Conservation (phyloP, 805 yeast genomes). For the Jamesozyma jinghongensis region DNA sequence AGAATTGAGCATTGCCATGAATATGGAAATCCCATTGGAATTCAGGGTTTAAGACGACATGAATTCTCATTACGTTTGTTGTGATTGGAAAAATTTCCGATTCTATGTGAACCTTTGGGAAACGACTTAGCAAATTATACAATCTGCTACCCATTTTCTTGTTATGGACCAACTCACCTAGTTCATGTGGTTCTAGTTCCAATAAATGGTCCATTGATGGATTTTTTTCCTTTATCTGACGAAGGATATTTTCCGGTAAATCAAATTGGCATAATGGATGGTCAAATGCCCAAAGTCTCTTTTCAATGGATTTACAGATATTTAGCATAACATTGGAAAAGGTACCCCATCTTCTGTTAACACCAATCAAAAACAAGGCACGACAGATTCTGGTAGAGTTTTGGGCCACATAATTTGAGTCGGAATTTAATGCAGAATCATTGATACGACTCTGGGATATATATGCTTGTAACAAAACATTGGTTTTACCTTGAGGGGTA, state of each 20-base stretch:
- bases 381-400: conserved; percentile 89
- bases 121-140: conserved; percentile 50
- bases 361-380: conserved; percentile 78
- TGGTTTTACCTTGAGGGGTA: conserved; percentile 77
- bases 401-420: conserved; percentile 89
- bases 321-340: conserved; percentile 66
- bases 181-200: conserved; percentile 62
- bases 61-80: conserved; percentile 73
- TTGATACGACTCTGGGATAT: conserved; percentile 64
- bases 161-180: conserved; percentile 88
- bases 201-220: conserved; percentile 65
- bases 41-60: conserved; percentile 59
- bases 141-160: conserved; percentile 58
- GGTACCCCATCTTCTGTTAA: conserved; percentile 86
- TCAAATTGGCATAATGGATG: conserved; percentile 89
- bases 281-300: conserved; percentile 77
- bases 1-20: conserved; percentile 79
- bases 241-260: conserved; percentile 55
- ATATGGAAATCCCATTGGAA: conserved; percentile 75
- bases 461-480: conserved; percentile 77
- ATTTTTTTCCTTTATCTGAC: conserved; percentile 51
- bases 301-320: conserved; percentile 79
- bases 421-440: conserved; percentile 79
- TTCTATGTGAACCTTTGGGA: conserved; percentile 67
- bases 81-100: conserved; percentile 88